Evolutionary conservation across 1,284 basidiomycete genomes (phyloP).

Genomic region (Pisolithus thermaeus): DNA sequence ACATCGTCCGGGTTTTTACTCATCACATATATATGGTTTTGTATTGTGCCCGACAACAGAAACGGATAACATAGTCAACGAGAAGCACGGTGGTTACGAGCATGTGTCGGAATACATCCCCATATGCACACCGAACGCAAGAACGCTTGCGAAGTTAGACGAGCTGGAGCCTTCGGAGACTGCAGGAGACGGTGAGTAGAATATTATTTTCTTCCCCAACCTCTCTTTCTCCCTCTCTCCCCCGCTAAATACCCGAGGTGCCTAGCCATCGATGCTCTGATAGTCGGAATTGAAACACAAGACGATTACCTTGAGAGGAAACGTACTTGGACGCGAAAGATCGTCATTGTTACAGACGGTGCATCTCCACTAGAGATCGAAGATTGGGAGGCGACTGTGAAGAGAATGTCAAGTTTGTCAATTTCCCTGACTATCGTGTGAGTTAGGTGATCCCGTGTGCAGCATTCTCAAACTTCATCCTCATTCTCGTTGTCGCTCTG

Average conservation of each 20-base stretch:
- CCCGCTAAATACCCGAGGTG: not conserved
- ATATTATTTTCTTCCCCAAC: not conserved
- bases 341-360: conserved; percentile 79
- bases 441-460: conserved; percentile 24
- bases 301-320: conserved; percentile 54
- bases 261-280: conserved; percentile 80
- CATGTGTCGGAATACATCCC: conserved; percentile 75
- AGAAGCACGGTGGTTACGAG: conserved; percentile 63
- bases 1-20: too few relatives aligned
- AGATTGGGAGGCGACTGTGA: conserved; percentile 66
- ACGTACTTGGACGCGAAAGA: conserved; percentile 76
- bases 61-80: conserved; percentile 72
- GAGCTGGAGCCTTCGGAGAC: conserved; percentile 56
- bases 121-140: conserved; percentile 71
- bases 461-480: not conserved
- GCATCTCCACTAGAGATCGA: conserved; percentile 65
- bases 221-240: too few relatives aligned
- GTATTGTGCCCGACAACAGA: conserved; percentile 30
- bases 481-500: not conserved
- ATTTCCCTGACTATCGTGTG: conserved; percentile 63
- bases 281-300: conserved; percentile 82
- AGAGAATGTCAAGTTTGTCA: conserved; percentile 60
- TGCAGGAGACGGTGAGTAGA: conserved; percentile 61
- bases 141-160: conserved; percentile 70
- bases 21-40: not conserved